These are phyloP conservation scores for Tephrocybe sp. DNA, from an alignment of 768 basidiomycete genomes.

Conservation along the genomic window DNA sequence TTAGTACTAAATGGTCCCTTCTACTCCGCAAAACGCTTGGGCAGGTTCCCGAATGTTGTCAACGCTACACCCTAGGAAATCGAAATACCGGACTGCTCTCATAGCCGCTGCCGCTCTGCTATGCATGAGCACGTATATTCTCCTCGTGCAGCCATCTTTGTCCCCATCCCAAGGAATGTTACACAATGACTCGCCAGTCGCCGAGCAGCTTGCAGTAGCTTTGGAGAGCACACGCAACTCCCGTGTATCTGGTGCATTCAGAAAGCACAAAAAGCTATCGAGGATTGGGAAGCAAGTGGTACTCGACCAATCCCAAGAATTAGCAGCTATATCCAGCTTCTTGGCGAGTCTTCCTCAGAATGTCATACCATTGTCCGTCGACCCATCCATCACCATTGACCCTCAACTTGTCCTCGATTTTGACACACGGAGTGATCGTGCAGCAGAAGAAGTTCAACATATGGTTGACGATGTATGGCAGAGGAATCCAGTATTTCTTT, in stretches of 20 bases:
- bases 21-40: constrained; percentile 30
- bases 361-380: constrained; percentile 63
- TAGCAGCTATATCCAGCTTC: constrained; percentile 75
- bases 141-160: constrained; percentile 48
- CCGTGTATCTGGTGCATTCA: constrained; percentile 23
- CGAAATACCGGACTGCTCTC: constrained; percentile 53
- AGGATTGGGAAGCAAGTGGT: constrained; percentile 37
- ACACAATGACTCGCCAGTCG: constrained; percentile 25
- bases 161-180: constrained; percentile 36
- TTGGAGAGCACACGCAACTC: constrained; percentile 37
- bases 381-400: constrained; percentile 67
- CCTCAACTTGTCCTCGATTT: constrained; percentile 83
- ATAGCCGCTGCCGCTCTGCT: constrained; percentile 54
- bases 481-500: constrained; percentile 73
- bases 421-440: constrained; percentile 66
- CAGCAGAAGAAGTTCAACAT: constrained; percentile 55
- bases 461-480: constrained; percentile 71
- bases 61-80: constrained; percentile 39
- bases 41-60: constrained; percentile 17
- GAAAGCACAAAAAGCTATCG: constrained; percentile 20
- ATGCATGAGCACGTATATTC: constrained; percentile 52
- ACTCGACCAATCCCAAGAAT: constrained; percentile 58
- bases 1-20: constrained; percentile 24
- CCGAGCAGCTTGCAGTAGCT: constrained; percentile 34
- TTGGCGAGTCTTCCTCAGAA: constrained; percentile 75